These are phyloP conservation scores for Rhododendron mucronatum DNA, from an alignment of 148 eudicot species.

Conservation along the genomic window DNA sequence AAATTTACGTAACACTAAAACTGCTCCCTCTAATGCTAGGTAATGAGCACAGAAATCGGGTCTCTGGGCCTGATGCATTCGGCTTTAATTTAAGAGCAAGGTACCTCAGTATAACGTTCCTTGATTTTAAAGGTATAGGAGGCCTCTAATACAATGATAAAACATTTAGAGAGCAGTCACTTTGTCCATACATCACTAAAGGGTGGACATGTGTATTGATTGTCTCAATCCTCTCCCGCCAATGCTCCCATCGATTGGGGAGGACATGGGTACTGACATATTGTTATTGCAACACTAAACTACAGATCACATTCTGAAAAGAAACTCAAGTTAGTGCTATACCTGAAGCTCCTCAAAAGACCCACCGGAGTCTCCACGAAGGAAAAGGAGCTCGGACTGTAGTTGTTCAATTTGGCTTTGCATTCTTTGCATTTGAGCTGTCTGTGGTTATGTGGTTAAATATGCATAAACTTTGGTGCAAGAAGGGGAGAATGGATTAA, in stretches of 20 bases:
- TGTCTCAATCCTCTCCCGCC: neutral
- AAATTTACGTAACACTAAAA: neutral
- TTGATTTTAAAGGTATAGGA: neutral
- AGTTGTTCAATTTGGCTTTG: slow-evolving; percentile 85
- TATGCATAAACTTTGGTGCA: no score
- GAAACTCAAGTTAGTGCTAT: no score
- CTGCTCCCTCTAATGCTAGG: neutral
- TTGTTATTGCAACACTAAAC: no score
- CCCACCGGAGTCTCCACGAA: slow-evolving; percentile 73
- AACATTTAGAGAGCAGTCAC: neutral
- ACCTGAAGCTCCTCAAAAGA: slow-evolving; percentile 74
- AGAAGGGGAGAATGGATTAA: neutral
- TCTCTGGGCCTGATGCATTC: neutral
- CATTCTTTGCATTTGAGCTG: slow-evolving; percentile 91
- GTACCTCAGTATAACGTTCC: neutral
- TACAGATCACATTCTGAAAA: neutral
- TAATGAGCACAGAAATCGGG: neutral
- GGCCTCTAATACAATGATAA: neutral
- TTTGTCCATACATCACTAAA: neutral
- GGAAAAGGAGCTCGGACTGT: slow-evolving; percentile 73
- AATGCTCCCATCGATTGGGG: neutral
- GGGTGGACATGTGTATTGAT: neutral
- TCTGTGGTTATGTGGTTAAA: neutral
- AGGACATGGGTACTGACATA: neutral
- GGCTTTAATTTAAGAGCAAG: neutral